Conservation (phyloP, 2,329 filamentous ascomycete species). For the Cercospora sp. region DNA sequence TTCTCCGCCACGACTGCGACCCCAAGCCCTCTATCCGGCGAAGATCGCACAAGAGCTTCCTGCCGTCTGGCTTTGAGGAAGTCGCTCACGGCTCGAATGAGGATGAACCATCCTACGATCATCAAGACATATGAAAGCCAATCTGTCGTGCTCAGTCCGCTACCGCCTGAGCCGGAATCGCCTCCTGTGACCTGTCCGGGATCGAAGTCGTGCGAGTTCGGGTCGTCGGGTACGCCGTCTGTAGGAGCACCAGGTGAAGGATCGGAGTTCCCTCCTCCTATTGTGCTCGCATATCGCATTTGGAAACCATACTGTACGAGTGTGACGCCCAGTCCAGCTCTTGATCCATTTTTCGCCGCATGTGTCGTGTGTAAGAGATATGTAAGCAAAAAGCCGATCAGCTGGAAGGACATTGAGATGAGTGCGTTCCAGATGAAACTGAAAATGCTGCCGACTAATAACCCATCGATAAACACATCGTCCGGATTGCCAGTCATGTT, state of each 20-base stretch:
- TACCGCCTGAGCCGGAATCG: constrained; percentile 36
- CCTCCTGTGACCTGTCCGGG: constrained; percentile 62
- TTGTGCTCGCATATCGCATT: constrained; percentile 65
- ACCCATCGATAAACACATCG: constrained; percentile 94
- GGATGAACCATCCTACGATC: constrained; percentile 97
- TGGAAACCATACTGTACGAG: constrained; percentile 96
- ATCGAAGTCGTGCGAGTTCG: constrained; percentile 87
- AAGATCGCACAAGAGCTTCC: constrained; percentile 89
- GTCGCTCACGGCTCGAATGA: constrained; percentile 90
- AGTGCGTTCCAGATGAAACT: constrained; percentile 90
- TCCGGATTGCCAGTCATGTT: constrained; percentile 82
- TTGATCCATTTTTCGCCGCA: constrained; percentile 94
- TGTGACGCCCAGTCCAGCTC: constrained; percentile 89
- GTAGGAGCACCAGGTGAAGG: constrained; percentile 24
- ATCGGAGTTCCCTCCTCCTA: constrained; percentile 23
- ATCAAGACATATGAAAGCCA: constrained; percentile 92
- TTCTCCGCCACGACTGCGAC: constrained; percentile 84
- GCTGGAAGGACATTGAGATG: constrained; percentile 96
- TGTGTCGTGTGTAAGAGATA: constrained; percentile 98
- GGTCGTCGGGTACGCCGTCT: constrained; percentile 69
- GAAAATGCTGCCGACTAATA: constrained; percentile 86
- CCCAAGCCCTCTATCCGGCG: constrained; percentile 81
- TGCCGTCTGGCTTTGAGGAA: constrained; percentile 85
- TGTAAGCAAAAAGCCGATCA: constrained; percentile 95
- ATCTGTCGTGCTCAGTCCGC: constrained; percentile 70